Percentiles rank a stretch among this genome's conserved stretches.
Conservation (phyloP, 768 basidiomycete genomes). For the Trametes meyenii region DNA sequence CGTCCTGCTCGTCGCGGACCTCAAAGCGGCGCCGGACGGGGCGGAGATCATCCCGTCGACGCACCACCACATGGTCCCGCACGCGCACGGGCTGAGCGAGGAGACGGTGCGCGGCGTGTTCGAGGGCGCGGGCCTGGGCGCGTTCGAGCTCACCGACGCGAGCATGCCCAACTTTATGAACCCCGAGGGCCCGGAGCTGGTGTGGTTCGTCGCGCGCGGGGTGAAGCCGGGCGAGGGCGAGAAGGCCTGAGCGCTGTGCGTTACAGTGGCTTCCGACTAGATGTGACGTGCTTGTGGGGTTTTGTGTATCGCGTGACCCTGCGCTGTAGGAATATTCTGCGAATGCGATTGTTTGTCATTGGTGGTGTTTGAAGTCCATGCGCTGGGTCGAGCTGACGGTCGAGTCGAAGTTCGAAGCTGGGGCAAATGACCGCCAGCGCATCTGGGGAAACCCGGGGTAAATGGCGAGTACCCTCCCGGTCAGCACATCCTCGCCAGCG, state of each 20-base stretch:
- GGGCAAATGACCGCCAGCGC: too few relatives aligned
- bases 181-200: constrained; percentile 36
- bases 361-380: too few relatives aligned
- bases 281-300: too few relatives aligned
- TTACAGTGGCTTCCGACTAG: too few relatives aligned
- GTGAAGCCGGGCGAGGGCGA: not conserved
- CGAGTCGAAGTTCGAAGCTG: too few relatives aligned
- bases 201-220: constrained; percentile 7
- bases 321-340: too few relatives aligned
- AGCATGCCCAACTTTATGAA: constrained; percentile 26
- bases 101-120: constrained; percentile 52
- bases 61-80: constrained; percentile 52
- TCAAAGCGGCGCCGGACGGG: constrained; percentile 36
- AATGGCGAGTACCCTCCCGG: too few relatives aligned
- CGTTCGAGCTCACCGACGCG: constrained; percentile 42
- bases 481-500: not conserved
- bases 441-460: too few relatives aligned
- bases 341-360: too few relatives aligned
- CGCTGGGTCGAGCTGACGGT: too few relatives aligned
- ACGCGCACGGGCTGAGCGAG: constrained; percentile 56
- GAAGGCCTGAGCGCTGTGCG: too few relatives aligned
- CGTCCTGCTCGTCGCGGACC: constrained; percentile 59
- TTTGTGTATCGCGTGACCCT: too few relatives aligned
- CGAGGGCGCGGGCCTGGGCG: constrained; percentile 53
- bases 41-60: constrained; percentile 42